Evolutionary conservation across 371 early-diverging fungal genomes (phyloP), one percentile per base, ranked within the genome.

Genomic region (Mortierella sp.): DNA sequence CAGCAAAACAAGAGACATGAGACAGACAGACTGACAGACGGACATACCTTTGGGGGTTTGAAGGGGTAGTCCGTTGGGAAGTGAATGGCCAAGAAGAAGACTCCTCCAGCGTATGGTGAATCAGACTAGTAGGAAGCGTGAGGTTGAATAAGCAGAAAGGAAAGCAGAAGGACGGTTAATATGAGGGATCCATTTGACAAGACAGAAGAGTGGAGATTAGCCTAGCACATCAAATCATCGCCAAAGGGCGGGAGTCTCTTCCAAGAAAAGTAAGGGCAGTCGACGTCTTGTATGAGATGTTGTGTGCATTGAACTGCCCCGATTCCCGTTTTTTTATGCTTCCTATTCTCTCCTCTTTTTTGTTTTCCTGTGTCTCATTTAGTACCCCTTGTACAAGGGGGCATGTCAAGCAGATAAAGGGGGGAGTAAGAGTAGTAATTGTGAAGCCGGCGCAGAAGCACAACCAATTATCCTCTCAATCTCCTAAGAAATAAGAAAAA

Each of bases 41-140:
- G n/a, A n/a, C 72, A 29, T 80, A 80, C 80, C 94, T 97, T 97
- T 83, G 99, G 99, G 64, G 99, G 99, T 92, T 98, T 99, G 93
- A 99, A 99, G 61, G 99, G 99, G 85, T 99, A 99, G 87, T 99
- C 99, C 47, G 97, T 95, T 47, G 99, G 99, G 91, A 99, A 98
- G 86, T 96, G 97, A 87, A 99, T 99, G 65, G 95, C 91, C 73
- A 99, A 91, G 92, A 99, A 98, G 90, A 99, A 99, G 64, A 97
- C 96, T 80, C 99, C 99, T 71, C 91, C 91, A 81, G 91, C 81
- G 80, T 94, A 95, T 85, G 96, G 95, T 81, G 93, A 81, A 47
- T 81, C 82, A 29, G 63, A 40, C 81, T 80, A 58, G 73, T 16
- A 43, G 34, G 14, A 39, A 14, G 7, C n/a, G n/a, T n/a, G n/a